Evolutionary conservation across 2,329 filamentous ascomycete genomes (phyloP).

Genomic region (Penicillium glabrum): DNA sequence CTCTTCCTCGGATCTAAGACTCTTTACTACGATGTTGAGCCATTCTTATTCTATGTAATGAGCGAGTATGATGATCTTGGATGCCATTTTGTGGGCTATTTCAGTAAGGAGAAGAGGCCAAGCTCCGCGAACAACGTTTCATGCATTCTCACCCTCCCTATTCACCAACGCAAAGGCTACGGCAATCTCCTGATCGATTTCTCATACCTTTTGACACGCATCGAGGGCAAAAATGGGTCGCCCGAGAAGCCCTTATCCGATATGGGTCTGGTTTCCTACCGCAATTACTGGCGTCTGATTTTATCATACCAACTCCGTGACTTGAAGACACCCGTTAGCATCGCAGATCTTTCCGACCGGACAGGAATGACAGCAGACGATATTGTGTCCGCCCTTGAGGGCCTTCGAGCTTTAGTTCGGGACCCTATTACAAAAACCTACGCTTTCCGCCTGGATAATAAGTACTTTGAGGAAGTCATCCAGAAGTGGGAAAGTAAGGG

Average conservation of each 20-base stretch:
- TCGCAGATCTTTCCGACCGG: constrained; percentile 66
- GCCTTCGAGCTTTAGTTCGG: constrained; percentile 80
- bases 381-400: constrained; percentile 90
- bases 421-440: constrained; percentile 88
- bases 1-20: constrained; percentile 98
- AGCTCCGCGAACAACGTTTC: constrained; percentile 97
- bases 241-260: constrained; percentile 97
- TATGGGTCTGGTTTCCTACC: constrained; percentile 95
- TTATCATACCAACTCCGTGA: constrained; percentile 80
- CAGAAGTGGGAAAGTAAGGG: constrained; percentile 85
- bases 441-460: constrained; percentile 80
- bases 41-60: constrained; percentile 99
- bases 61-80: constrained; percentile 83
- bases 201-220: constrained; percentile 90
- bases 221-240: constrained; percentile 90
- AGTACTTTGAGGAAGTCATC: constrained; percentile 84
- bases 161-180: constrained; percentile 95
- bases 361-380: constrained; percentile 97
- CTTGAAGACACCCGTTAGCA: constrained; percentile 57
- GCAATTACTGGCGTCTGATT: constrained; percentile 93
- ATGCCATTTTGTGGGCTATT: constrained; percentile 97
- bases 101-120: constrained; percentile 95
- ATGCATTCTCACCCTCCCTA: constrained; percentile 92
- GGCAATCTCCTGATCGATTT: constrained; percentile 97
- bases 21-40: constrained; percentile 98